A percentile compares a stretch with the other conserved stretches of the same genome.
Conservation (phyloP, 2,329 filamentous ascomycete genomes). For the Colletotrichum theobromicola region DNA sequence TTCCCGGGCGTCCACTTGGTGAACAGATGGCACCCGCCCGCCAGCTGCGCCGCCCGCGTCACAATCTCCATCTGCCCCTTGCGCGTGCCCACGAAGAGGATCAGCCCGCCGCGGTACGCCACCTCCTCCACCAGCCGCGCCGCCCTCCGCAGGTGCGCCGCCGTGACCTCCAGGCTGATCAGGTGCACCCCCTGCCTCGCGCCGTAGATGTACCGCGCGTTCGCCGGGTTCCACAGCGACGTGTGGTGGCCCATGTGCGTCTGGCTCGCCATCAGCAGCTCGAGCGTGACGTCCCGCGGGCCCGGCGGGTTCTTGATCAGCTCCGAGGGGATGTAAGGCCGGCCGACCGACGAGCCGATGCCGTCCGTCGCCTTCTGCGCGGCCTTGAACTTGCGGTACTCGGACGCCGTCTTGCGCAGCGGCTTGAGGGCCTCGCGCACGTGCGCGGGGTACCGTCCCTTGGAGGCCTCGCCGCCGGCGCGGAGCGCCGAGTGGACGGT, state of each 20-base stretch:
- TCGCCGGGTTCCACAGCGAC: conserved; percentile 92
- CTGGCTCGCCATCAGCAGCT: conserved; percentile 87
- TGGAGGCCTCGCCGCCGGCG: background rate
- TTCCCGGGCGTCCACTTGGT: conserved; percentile 90
- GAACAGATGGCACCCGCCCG: conserved; percentile 85
- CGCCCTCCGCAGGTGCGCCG: conserved; percentile 87
- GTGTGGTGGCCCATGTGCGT: conserved; percentile 90
- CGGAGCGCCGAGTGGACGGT: conserved; percentile 23
- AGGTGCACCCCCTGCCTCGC: conserved; percentile 89
- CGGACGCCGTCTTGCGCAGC: background rate
- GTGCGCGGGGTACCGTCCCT: background rate
- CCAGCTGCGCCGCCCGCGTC: conserved; percentile 78
- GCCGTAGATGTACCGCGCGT: conserved; percentile 93
- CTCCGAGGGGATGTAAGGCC: conserved; percentile 68
- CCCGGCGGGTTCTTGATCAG: conserved; percentile 75
- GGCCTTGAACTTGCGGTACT: background rate
- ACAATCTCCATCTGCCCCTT: conserved; percentile 82
- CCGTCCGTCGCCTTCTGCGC: conserved; percentile 1
- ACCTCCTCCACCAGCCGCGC: conserved; percentile 93
- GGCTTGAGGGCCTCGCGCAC: background rate
- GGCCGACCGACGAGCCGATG: conserved; percentile 53
- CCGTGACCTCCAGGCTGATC: conserved; percentile 88
- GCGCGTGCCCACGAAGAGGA: conserved; percentile 90
- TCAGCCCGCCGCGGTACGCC: conserved; percentile 78
- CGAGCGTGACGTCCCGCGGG: conserved; percentile 83